Evolutionary conservation across 306 rosid genomes (phyloP).

Genomic region (Argentina anserina): DNA sequence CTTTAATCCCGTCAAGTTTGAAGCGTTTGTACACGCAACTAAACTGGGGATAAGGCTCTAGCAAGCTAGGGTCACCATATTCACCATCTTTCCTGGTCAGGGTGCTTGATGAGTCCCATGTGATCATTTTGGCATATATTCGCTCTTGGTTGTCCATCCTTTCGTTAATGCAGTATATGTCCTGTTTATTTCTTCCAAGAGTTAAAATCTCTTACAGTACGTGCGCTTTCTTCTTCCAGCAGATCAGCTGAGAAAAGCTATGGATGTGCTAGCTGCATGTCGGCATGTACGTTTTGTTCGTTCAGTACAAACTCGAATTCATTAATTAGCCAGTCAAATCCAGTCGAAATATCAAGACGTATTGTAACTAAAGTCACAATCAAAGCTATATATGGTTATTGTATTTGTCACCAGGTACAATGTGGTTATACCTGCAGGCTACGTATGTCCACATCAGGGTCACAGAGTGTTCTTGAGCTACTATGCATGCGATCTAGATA

Average conservation of each 20-base stretch:
- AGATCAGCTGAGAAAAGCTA: background rate
- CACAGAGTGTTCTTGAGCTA: background rate
- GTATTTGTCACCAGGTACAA: background rate
- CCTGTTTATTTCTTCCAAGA: background rate
- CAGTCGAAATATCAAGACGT: background rate
- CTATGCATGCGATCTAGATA: background rate
- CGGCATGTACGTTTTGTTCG: no score
- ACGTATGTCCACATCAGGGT: no score
- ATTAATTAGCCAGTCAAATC: background rate
- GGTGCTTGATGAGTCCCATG: background rate
- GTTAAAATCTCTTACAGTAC: background rate
- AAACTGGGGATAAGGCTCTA: background rate
- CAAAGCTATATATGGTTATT: background rate
- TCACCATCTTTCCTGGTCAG: background rate
- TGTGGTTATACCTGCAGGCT: background rate
- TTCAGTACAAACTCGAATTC: background rate
- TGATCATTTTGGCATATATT: background rate
- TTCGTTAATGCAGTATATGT: background rate
- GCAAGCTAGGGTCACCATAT: background rate
- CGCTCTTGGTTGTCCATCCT: background rate
- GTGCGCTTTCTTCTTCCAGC: background rate
- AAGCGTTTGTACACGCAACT: background rate
- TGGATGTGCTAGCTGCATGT: background rate
- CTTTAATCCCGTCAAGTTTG: background rate
- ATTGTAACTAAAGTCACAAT: background rate